Base-by-base conservation (phyloP, 352 stramenopile species). In the Aphanomyces cochlioides region DNA sequence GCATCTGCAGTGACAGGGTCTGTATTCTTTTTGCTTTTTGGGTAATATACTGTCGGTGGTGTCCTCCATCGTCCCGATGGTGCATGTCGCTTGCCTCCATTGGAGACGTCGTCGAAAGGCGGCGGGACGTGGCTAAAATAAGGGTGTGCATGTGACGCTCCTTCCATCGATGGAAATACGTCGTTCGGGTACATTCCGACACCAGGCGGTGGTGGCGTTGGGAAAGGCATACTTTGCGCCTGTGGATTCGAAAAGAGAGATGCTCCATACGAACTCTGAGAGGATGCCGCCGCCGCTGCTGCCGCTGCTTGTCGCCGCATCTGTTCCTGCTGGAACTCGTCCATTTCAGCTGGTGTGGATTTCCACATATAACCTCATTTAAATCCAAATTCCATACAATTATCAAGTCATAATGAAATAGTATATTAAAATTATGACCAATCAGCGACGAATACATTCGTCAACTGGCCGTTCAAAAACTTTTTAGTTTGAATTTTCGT, bases 1-100 rank as follows among this genome's bases (percentile, higher is more conserved):
- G 92, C 82, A 3, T 86, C 84, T 3, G 87, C 84, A 0, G 85
- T 92, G 64, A 95, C 69, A 38, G 74, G 78, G 61, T 82, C 36
- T 21, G n/a, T n/a, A 45, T 76, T 75, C 36, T 65, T 12, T 37
- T 69, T 70, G 12, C 77, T 79, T 56, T 73, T 72, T 19, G 76
- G 64, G 67, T 80, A 89, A 56, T 85, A 70, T 64, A 89, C 85
- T 61, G 90, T 79, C 48, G 79, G 79, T 21, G 81, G 74, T 7
- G 74, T 79, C 65, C 89, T 90, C 85, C 85, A 90, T 63, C 88
- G 83, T 6, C 80, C 80, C 36, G 74, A 69, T 38, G 79, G 74
- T 28, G 79, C 79, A 54, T 85, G 79, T 21, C 79, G 77, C 67
- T 85, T 85, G 7, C 60, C 60, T 19, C 58, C 58, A 15, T 66